phyloP scores from a whole-genome alignment of 225 moss, liverwort and hornwort genomes.

The Physcomitrellopsis africana region DNA sequence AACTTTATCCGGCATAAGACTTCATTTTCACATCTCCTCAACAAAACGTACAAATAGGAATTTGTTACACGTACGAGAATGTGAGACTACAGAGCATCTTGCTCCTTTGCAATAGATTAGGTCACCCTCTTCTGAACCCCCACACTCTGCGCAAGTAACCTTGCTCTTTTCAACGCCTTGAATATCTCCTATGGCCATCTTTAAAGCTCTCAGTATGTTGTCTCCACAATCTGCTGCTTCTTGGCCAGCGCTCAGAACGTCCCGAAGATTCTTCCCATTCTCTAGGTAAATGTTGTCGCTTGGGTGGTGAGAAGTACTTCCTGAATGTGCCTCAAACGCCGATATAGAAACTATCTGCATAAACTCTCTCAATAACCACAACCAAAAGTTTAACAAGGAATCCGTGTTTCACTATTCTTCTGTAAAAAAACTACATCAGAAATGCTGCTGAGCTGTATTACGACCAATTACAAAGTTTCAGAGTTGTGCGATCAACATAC shows the following conservation, averaged over 20 bases:
- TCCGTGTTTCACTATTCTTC: not conserved
- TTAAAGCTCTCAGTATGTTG: constrained; percentile 41
- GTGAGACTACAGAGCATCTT: constrained; percentile 35
- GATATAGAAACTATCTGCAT: constrained; percentile 40
- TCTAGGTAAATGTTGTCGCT: constrained; percentile 49
- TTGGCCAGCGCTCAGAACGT: constrained; percentile 43
- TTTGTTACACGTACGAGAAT: constrained; percentile 27
- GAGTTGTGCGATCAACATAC: constrained; percentile 12
- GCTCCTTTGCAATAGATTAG: constrained; percentile 34
- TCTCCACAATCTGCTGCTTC: constrained; percentile 42
- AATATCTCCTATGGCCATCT: constrained; percentile 44
- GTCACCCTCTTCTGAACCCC: constrained; percentile 29
- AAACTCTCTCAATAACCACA: not conserved
- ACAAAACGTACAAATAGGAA: no score
- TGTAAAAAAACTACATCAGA: not conserved
- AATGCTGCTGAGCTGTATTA: not conserved
- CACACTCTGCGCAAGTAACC: constrained; percentile 34
- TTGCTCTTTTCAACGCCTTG: constrained; percentile 34
- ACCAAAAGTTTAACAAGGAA: constrained; percentile 5
- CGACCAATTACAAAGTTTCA: not conserved
- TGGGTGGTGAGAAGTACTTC: constrained; percentile 45
- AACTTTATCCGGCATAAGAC: not conserved
- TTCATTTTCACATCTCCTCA: not conserved
- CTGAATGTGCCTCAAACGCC: constrained; percentile 47
- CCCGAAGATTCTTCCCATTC: constrained; percentile 46